phyloP scores from a whole-genome alignment of 305 asterid genomes.

The Fraxinus greggii region DNA sequence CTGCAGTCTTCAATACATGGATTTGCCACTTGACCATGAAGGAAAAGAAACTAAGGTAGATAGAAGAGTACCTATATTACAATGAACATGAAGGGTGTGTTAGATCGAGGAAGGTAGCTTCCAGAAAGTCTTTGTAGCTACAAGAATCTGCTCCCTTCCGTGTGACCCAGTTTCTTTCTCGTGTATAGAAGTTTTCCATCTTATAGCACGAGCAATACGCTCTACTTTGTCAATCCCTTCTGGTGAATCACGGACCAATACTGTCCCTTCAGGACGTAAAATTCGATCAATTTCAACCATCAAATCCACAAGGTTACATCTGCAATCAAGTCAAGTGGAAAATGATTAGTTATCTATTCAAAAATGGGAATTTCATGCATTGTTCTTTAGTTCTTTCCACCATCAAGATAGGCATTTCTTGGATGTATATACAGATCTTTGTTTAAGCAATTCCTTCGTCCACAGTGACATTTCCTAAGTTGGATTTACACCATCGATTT shows the following conservation, averaged over 20 bases:
- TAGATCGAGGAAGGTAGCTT: conserved; percentile 29
- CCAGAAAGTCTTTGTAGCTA: conserved; percentile 74
- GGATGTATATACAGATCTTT: neutral
- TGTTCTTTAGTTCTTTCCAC: neutral
- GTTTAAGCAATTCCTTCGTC: neutral
- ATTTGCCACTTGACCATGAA: neutral
- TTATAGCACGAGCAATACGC: conserved; percentile 62
- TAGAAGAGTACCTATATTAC: neutral
- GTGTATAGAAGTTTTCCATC: conserved; percentile 65
- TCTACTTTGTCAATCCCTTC: conserved; percentile 68
- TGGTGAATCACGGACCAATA: conserved; percentile 73
- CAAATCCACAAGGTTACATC: conserved; percentile 88
- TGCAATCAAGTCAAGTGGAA: conserved; percentile 31
- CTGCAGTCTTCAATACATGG: neutral
- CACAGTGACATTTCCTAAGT: neutral
- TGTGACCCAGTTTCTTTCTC: conserved; percentile 75
- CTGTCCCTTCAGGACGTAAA: conserved; percentile 90
- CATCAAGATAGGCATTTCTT: neutral
- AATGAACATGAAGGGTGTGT: neutral
- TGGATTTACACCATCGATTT: neutral
- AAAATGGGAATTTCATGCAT: neutral
- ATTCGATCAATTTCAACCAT: conserved; percentile 95
- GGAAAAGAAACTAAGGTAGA: neutral
- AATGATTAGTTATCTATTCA: neutral
- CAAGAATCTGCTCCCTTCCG: conserved; percentile 67